Percentiles rank a stretch among this genome's conserved stretches.
Evolutionary conservation across 2,329 filamentous ascomycete genomes (phyloP).

Genomic region (Didymella keratinophila): DNA sequence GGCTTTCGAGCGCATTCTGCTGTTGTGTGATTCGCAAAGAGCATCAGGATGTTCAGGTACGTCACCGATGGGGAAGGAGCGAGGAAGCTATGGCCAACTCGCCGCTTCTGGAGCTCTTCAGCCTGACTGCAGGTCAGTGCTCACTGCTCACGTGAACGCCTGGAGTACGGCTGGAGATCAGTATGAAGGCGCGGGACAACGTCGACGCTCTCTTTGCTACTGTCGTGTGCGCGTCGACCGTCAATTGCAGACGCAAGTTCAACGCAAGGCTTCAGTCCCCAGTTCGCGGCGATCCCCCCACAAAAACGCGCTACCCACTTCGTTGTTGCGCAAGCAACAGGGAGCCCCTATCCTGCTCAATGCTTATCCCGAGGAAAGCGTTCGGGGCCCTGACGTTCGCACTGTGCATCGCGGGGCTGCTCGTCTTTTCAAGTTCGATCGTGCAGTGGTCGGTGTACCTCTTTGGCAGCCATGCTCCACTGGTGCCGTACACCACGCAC

Average conservation of each 20-base stretch:
- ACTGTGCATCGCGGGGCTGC: constrained; percentile 19
- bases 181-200: constrained; percentile 5
- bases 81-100: constrained; percentile 17
- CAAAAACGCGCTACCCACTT: constrained; percentile 11
- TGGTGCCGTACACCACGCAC: constrained; percentile 38
- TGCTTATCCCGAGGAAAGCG: constrained; percentile 37
- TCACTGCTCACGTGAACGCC: constrained; percentile 20
- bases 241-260: constrained; percentile 15
- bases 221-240: constrained; percentile 7
- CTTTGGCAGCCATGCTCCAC: constrained; percentile 26
- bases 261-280: constrained; percentile 3
- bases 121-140: constrained; percentile 11
- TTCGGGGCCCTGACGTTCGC: constrained; percentile 27
- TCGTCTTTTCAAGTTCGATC: constrained; percentile 33
- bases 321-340: constrained; percentile 13
- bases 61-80: constrained; percentile 25
- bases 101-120: constrained; percentile 8
- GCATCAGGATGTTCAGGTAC: constrained; percentile 19
- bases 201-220: constrained; percentile 12
- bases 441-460: constrained; percentile 29
- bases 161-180: constrained; percentile 12
- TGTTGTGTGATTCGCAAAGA: constrained; percentile 6
- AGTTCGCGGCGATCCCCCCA: constrained; percentile 17
- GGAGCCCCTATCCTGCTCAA: constrained; percentile 20
- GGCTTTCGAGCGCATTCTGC: constrained; percentile 12